These are phyloP conservation scores for Punica granatum DNA, from an alignment of 345 rosid genomes.

Conservation along the genomic window DNA sequence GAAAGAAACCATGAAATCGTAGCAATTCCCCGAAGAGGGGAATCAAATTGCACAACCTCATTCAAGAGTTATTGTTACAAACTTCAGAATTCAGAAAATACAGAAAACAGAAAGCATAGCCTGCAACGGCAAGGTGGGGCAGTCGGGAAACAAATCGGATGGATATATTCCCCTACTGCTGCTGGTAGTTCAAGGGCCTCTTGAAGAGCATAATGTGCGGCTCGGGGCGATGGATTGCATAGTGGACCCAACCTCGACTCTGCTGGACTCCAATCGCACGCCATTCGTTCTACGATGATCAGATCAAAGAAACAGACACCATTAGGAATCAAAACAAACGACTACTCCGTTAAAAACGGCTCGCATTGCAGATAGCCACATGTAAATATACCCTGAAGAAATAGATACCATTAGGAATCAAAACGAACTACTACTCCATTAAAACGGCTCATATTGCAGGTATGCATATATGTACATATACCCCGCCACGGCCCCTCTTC, in stretches of 20 bases:
- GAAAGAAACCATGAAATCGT: not conserved
- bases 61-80: not conserved
- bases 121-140: not conserved
- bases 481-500: too few species aligned
- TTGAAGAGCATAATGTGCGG: slow-evolving; percentile 98
- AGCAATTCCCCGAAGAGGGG: not conserved
- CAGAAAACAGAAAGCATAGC: too few species aligned
- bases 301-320: not conserved
- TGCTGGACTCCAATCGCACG: slow-evolving; percentile 93
- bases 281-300: slow-evolving; percentile 66
- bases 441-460: not conserved
- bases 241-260: slow-evolving; percentile 97
- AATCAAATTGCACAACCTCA: not conserved
- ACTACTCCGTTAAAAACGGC: not conserved
- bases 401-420: not conserved
- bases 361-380: not conserved
- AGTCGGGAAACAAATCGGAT: not conserved
- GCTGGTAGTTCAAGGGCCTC: slow-evolving; percentile 83
- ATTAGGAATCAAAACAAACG: not conserved
- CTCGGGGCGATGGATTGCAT: slow-evolving; percentile 91
- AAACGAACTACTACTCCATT: not conserved
- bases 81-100: not conserved
- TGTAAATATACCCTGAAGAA: not conserved
- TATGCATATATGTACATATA: not conserved
- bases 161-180: slow-evolving; percentile 72